These are phyloP conservation scores for Selenicereus undatus DNA, from an alignment of 148 eudicot species.

Conservation along the genomic window DNA sequence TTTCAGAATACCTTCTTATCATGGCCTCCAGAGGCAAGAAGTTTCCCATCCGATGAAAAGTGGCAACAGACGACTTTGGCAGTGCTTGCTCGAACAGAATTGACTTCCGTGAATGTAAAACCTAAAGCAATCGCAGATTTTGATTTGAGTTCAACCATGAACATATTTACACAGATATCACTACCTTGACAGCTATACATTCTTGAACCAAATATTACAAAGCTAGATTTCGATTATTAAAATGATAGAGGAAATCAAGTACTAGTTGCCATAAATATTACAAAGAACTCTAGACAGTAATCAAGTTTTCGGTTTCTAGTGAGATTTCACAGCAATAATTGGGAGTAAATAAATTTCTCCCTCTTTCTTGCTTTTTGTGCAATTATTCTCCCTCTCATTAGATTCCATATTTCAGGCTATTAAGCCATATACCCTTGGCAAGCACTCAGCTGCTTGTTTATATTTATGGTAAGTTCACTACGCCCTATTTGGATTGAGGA, in stretches of 20 bases:
- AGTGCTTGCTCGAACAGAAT: slow-evolving; percentile 70
- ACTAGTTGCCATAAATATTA: not conserved
- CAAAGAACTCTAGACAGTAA: not conserved
- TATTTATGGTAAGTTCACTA: not conserved
- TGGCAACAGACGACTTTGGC: slow-evolving; percentile 86
- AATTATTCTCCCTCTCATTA: not conserved
- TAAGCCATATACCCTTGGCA: not conserved
- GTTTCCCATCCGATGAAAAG: slow-evolving; percentile 88
- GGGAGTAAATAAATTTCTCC: not conserved
- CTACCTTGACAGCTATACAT: not conserved
- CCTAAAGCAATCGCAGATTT: slow-evolving; percentile 38
- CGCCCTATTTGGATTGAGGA: no score
- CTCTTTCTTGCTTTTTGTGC: no score
- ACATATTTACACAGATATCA: not conserved
- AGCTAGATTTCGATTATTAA: not conserved
- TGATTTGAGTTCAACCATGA: not conserved
- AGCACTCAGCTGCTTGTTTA: not conserved
- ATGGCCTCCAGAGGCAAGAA: slow-evolving; percentile 94
- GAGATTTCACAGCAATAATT: not conserved
- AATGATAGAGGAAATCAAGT: not conserved
- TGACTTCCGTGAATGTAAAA: slow-evolving; percentile 77
- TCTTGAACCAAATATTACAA: not conserved
- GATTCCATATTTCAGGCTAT: not conserved
- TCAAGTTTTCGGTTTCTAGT: not conserved
- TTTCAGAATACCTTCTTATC: slow-evolving; percentile 62